Percentiles rank a stretch among this genome's conserved stretches.
Evolutionary conservation across 2,329 filamentous ascomycete genomes (phyloP).

Genomic region (Knufia fluminis): DNA sequence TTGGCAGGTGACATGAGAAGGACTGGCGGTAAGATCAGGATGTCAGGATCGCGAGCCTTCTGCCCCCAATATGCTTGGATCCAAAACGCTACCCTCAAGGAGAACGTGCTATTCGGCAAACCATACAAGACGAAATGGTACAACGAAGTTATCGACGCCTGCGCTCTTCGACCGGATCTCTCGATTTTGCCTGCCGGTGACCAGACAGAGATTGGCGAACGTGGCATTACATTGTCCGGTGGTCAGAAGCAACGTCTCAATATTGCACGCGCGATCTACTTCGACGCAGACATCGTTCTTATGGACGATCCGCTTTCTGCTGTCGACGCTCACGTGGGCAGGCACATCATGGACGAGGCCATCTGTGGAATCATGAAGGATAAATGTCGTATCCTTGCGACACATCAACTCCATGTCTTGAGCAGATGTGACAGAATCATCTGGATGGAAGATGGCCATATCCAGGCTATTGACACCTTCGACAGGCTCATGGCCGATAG

Average conservation of each 20-base stretch:
- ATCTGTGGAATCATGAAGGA: slow-evolving; percentile 80
- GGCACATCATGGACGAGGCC: slow-evolving; percentile 80
- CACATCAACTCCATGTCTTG: slow-evolving; percentile 89
- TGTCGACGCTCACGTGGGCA: slow-evolving; percentile 49
- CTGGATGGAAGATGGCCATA: slow-evolving; percentile 79
- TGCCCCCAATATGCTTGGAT: slow-evolving; percentile 98
- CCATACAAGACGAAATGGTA: slow-evolving; percentile 70
- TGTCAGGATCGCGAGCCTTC: slow-evolving; percentile 75
- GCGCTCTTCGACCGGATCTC: slow-evolving; percentile 73
- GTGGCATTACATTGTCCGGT: slow-evolving; percentile 89
- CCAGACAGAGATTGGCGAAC: slow-evolving; percentile 84
- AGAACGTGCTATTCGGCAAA: slow-evolving; percentile 89
- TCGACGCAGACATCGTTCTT: slow-evolving; percentile 52
- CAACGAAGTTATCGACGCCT: slow-evolving; percentile 71
- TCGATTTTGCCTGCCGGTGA: slow-evolving; percentile 91
- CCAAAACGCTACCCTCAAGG: slow-evolving; percentile 74
- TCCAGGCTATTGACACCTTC: slow-evolving; percentile 81
- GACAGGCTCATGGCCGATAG: slow-evolving; percentile 75
- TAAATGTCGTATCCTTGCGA: slow-evolving; percentile 85
- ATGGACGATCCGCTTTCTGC: slow-evolving; percentile 56
- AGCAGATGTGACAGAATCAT: slow-evolving; percentile 85
- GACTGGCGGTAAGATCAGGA: slow-evolving; percentile 61
- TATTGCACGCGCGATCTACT: slow-evolving; percentile 71
- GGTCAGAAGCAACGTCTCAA: slow-evolving; percentile 93
- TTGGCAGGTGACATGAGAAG: slow-evolving; percentile 90